These are phyloP conservation scores for Aspergillus ochraceus DNA, from an alignment of 2,329 filamentous ascomycete species.

Conservation along the genomic window DNA sequence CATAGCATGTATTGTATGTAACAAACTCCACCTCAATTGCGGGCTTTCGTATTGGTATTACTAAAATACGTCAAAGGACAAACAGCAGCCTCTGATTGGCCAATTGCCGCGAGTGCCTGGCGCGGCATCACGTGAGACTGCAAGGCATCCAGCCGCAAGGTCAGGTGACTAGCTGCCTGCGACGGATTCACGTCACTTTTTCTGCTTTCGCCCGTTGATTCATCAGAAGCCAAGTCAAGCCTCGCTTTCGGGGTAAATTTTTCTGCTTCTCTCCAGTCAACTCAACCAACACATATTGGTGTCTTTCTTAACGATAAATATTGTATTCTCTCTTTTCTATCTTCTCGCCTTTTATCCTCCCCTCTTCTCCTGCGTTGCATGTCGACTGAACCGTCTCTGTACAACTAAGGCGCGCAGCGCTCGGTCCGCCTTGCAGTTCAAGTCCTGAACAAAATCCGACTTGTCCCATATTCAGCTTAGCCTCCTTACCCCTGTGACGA, in stretches of 20 bases:
- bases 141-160: neutral
- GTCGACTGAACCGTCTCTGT: constrained; percentile 17
- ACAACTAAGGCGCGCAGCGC: constrained; percentile 30
- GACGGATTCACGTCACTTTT: constrained; percentile 35
- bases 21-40: constrained; percentile 1
- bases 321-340: constrained; percentile 2
- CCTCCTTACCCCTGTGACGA: constrained; percentile 15
- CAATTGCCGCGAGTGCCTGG: constrained; percentile 10
- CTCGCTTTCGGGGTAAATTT: neutral
- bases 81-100: constrained; percentile 33
- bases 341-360: neutral
- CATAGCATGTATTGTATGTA: neutral
- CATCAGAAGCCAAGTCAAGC: neutral
- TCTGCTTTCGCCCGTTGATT: constrained; percentile 3
- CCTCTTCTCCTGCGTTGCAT: constrained; percentile 18
- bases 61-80: constrained; percentile 29
- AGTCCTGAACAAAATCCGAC: neutral
- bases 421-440: constrained; percentile 13
- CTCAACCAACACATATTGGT: neutral
- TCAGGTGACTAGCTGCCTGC: constrained; percentile 23
- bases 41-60: constrained; percentile 23
- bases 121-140: constrained; percentile 16
- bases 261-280: neutral
- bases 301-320: neutral
- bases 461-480: neutral